These are phyloP conservation scores for Tricholoma matsutake DNA, from an alignment of 768 basidiomycete genomes.

Conservation along the genomic window DNA sequence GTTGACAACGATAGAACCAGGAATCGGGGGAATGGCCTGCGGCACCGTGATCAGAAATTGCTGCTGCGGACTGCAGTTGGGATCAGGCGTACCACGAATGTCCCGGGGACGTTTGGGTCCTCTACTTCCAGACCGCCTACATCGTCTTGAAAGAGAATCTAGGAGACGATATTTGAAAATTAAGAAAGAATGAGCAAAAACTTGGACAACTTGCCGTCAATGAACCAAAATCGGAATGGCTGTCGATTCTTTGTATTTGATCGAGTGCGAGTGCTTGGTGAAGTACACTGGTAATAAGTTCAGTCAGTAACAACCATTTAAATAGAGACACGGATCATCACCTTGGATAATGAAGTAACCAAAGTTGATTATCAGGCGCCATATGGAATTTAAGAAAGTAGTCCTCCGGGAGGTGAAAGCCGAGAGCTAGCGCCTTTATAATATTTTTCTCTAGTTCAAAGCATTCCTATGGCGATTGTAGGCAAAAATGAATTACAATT, in stretches of 20 bases:
- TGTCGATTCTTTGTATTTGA: constrained; percentile 41
- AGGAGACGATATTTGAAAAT: background rate
- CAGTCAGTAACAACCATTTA: background rate
- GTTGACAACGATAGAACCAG: constrained; percentile 48
- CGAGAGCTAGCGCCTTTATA: constrained; percentile 47
- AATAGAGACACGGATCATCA: constrained; percentile 6
- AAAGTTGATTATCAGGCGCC: constrained; percentile 48
- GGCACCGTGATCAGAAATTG: background rate
- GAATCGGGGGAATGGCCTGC: constrained; percentile 40
- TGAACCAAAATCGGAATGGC: constrained; percentile 54
- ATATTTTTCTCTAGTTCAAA: constrained; percentile 41
- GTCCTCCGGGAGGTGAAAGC: constrained; percentile 39
- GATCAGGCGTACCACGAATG: constrained; percentile 29
- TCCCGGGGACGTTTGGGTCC: constrained; percentile 44
- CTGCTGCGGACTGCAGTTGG: background rate
- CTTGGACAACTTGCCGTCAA: constrained; percentile 36
- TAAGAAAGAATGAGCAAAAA: background rate
- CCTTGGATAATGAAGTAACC: constrained; percentile 56
- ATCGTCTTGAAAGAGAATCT: constrained; percentile 56
- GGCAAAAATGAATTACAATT: background rate
- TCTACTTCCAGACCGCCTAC: constrained; percentile 63
- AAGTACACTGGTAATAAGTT: constrained; percentile 25
- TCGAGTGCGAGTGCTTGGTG: constrained; percentile 30
- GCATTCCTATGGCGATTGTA: constrained; percentile 29
- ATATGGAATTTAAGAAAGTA: constrained; percentile 44